A percentile compares a stretch with the other conserved stretches of the same genome.
phyloP scores from a whole-genome alignment of 306 rosid species.

The Trichosanthes cucumerina region DNA sequence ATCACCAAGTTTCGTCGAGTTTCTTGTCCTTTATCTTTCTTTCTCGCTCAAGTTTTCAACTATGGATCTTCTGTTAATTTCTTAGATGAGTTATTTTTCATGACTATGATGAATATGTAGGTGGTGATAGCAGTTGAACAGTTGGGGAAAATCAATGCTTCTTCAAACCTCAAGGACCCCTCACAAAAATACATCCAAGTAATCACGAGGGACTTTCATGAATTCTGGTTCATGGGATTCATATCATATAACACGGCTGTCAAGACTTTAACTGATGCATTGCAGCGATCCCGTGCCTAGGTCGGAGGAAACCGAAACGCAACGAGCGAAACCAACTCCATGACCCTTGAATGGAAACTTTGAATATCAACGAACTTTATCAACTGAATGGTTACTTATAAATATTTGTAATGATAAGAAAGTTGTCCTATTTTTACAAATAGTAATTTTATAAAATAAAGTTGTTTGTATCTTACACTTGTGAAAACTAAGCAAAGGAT shows the following conservation, averaged over 20 bases:
- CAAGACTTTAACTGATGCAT: constrained; percentile 34
- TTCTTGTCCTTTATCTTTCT: not conserved
- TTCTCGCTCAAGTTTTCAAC: not conserved
- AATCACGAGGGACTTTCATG: constrained; percentile 48
- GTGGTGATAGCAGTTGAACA: constrained; percentile 44
- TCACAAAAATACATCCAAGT: constrained; percentile 39
- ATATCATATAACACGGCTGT: constrained; percentile 60
- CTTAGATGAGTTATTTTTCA: constrained; percentile 3
- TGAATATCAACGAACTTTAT: not conserved
- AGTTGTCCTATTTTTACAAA: not conserved
- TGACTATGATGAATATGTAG: constrained; percentile 19
- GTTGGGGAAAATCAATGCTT: constrained; percentile 37
- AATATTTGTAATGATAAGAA: not conserved
- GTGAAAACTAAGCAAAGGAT: not conserved
- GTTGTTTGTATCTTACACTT: not conserved
- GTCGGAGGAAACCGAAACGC: not conserved
- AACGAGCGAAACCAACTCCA: not conserved
- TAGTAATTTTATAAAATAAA: not conserved
- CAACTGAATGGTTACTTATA: not conserved
- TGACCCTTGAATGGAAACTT: not conserved
- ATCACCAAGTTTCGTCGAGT: not conserved
- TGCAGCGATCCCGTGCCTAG: constrained; percentile 12
- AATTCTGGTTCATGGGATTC: constrained; percentile 71
- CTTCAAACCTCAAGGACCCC: constrained; percentile 39
- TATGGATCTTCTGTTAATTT: not conserved